phyloP scores from a whole-genome alignment of 805 yeast genomes.

The Starmerella etchellsii region DNA sequence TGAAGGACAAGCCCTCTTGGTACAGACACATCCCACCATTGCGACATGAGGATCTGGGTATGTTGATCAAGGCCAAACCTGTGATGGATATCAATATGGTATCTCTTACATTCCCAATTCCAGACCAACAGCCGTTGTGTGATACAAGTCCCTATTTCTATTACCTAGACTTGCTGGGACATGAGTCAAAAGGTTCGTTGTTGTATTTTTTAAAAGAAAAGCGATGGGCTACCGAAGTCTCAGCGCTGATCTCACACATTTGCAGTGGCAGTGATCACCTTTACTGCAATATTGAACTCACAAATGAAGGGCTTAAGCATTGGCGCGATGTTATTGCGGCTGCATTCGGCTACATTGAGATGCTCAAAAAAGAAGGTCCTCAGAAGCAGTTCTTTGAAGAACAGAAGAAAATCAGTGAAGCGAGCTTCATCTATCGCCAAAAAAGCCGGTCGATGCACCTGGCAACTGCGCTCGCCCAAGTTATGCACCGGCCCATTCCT shows the following conservation, averaged over 20 bases:
- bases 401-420: constrained; percentile 49
- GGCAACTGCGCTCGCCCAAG: constrained; percentile 53
- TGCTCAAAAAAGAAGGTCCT: constrained; percentile 47
- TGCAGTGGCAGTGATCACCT: constrained; percentile 55
- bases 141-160: constrained; percentile 57
- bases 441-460: constrained; percentile 60
- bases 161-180: constrained; percentile 75
- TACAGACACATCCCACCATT: constrained; percentile 38
- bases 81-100: constrained; percentile 66
- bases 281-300: constrained; percentile 59
- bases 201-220: constrained; percentile 52
- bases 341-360: constrained; percentile 59
- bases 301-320: constrained; percentile 49
- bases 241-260: constrained; percentile 50
- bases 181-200: constrained; percentile 81
- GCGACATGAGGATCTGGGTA: constrained; percentile 37
- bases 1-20: constrained; percentile 18
- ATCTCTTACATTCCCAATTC: constrained; percentile 57
- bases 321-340: constrained; percentile 48
- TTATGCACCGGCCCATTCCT: constrained; percentile 53
- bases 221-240: constrained; percentile 70
- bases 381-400: constrained; percentile 75
- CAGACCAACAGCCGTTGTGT: constrained; percentile 60
- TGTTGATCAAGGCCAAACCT: constrained; percentile 56
- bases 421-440: constrained; percentile 69